Percentiles rank a stretch among this genome's conserved stretches.
Evolutionary conservation across 1,139 yeast species (phyloP).

Genomic region (Pichia sp.): DNA sequence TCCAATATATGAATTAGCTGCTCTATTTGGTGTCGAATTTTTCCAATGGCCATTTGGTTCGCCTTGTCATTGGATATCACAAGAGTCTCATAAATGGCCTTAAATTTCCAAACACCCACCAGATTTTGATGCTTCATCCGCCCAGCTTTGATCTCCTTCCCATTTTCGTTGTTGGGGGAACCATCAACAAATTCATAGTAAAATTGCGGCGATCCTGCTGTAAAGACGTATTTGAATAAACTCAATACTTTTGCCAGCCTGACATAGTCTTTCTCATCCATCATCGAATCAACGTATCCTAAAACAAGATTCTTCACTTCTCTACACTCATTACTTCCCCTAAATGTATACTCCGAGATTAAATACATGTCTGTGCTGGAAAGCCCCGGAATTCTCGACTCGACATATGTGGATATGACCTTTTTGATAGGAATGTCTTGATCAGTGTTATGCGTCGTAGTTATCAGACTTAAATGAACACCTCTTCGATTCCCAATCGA

Average conservation of each 20-base stretch:
- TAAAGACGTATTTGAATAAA: neutral
- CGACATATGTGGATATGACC: neutral
- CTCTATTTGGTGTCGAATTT: no score
- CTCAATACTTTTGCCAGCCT: neutral
- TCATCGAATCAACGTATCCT: neutral
- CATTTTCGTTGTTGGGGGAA: no score
- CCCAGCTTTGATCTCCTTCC: no score
- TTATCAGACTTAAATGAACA: no score
- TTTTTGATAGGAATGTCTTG: no score
- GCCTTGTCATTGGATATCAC: no score
- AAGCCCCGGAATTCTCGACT: constrained; percentile 1
- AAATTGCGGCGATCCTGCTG: constrained; percentile 3
- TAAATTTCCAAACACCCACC: neutral
- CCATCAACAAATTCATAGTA: constrained; percentile 3
- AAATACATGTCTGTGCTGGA: constrained; percentile 2
- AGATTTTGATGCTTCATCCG: no score
- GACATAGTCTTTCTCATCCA: neutral
- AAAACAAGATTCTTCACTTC: neutral
- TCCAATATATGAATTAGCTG: neutral
- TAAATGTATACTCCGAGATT: constrained; percentile 1
- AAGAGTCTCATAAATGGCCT: neutral
- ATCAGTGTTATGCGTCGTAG: no score
- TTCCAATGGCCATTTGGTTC: no score
- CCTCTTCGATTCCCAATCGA: no score
- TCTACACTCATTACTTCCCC: constrained; percentile 2